Base-by-base conservation (phyloP, 768 basidiomycete species). In the Mycena olivaceomarginata region DNA sequence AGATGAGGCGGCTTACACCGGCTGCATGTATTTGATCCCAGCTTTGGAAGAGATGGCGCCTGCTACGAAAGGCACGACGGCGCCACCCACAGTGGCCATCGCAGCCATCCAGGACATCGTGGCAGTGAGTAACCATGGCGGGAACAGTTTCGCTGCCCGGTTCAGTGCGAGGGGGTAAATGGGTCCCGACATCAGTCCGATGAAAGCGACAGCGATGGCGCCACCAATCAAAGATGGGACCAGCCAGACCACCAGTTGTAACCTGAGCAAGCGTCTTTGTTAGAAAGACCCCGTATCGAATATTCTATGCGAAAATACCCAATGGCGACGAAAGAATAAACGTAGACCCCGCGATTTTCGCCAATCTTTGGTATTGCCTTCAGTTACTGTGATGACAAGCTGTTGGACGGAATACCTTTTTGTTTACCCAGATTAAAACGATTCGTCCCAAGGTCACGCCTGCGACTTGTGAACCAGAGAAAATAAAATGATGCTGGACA, bases 161-260 rank as follows among this genome's bases (percentile, higher is more conserved):
- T 94, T 94, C 90, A 97, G 91, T 16, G 92, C 88, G 66, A 94
- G 90, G 2, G 94, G 94, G 80, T 93, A 95, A 86, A 95, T 91
- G 3, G 94, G 94, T 0, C 94, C 95, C 16, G 95, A 86, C 45
- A 95, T 82, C 15, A 95, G 65, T n/a, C 95, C 95, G 18, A 94
- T 84, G 60, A 95, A 80, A 6, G 93, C 89, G 43, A 95, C 88
- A 0, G 92, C 90, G 6, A 95, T 85, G 2, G 91, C 94, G 76
- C 91, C 89, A 2, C 90, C 92, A 11, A 94, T 85, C n/a, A 95
- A 86, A 8, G 91, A 93, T n/a, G 93, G 93, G 0, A 92, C 90
- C 45, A 93, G 87, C 94, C 95, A 96, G 53, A 96, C 85, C 6
- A 93, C 80, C n/a, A 95, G 80, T 80, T 95, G 91, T 18, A 95